Base-by-base conservation (phyloP, 352 stramenopile species). In the Phytophthora multivora region DNA sequence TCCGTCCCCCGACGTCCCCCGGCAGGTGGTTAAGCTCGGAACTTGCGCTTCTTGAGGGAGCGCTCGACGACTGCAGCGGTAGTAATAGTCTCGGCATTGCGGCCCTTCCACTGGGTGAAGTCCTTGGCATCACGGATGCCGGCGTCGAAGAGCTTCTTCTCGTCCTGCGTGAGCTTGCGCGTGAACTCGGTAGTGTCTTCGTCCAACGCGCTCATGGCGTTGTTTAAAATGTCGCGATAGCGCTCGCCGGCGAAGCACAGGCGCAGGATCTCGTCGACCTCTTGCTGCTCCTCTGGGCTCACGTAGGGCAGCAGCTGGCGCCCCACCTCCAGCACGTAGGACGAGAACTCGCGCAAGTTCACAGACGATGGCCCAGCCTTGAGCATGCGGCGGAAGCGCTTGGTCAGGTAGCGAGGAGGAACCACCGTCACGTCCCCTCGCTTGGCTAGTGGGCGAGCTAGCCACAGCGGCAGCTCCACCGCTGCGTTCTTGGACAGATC, bases 171-270 rank as follows among this genome's bases (percentile, higher is more conserved):
- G 13, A 92, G 79, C 35, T 85, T 84, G 31, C 79, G 68, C 36
- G 83, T 94, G 51, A 94, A 90, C 73, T 92, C 85, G 49, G 85
- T 92, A 51, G 82, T 92, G 75, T 95, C 86, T 66, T 93, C 84
- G 48, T 91, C 71, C 68, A 91, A 59, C 39, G 84, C 78, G 68
- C 86, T 92, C 86, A 93, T 92, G 23, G 82, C 79, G 57, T 93
- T 90, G 72, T 95, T 91, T 51, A 95, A 70, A 18, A 95, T 74
- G 26, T 77, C 70, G 31, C 81, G 77, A 68, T 90, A 95, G 13
- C 86, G 79, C 59, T 95, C 84, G 21, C 86, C 84, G 41, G 82
- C 77, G 46, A 89, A 92, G 16, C 80, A 82, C 30, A 93, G 67
- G 0, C 83, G 80, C 71, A 95, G 49, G 65, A 95, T 91, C 66